A percentile compares a stretch with the other conserved stretches of the same genome.
Evolutionary conservation across 2,329 filamentous ascomycete species (phyloP).

Genomic region (Sphaerulina populicola): DNA sequence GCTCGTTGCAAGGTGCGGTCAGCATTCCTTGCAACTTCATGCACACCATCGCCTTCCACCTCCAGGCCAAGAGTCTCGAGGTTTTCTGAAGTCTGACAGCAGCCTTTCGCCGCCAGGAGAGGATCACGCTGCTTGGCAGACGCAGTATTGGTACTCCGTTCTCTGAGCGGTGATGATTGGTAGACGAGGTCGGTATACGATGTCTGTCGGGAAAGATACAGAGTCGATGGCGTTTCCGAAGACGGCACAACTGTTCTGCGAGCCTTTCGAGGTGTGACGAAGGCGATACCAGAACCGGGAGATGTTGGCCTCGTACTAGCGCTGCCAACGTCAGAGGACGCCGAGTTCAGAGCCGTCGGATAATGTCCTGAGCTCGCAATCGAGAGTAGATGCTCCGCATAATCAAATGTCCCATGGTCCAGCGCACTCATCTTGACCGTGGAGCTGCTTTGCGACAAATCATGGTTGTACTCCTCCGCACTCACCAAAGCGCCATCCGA

Average conservation of each 20-base stretch:
- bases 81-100: neutral
- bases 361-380: constrained; percentile 5
- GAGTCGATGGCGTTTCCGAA: constrained; percentile 17
- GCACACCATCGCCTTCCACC: neutral
- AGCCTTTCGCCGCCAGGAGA: neutral
- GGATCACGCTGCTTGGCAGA: neutral
- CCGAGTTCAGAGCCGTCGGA: neutral
- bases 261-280: constrained; percentile 11
- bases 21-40: neutral
- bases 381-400: constrained; percentile 1
- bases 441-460: neutral
- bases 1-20: constrained; percentile 1
- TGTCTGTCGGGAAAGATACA: constrained; percentile 8
- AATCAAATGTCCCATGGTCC: neutral
- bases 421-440: neutral
- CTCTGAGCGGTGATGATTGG: constrained; percentile 16
- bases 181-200: neutral
- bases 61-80: neutral
- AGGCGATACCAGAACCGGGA: constrained; percentile 5
- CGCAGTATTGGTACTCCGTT: constrained; percentile 14
- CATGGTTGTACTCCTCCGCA: neutral
- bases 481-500: neutral
- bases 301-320: constrained; percentile 14
- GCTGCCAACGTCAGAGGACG: constrained; percentile 1
- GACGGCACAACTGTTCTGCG: constrained; percentile 14